These are phyloP conservation scores for Dendryphion nanum DNA, from an alignment of 2,329 filamentous ascomycete genomes.

Conservation along the genomic window DNA sequence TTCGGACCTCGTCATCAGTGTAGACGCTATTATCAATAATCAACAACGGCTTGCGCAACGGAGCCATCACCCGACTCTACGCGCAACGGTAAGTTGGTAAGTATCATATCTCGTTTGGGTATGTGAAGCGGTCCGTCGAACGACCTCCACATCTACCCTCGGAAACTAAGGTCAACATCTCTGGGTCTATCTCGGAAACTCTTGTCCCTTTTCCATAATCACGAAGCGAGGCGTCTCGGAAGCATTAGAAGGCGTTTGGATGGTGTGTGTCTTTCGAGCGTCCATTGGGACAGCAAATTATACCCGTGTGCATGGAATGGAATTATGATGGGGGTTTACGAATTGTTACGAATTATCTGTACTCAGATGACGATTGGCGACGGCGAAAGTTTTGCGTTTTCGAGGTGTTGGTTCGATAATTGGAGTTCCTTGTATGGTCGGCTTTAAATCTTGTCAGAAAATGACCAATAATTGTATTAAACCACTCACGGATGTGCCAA, in stretches of 20 bases:
- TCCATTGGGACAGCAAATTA: slow-evolving; percentile 17
- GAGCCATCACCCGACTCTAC: slow-evolving; percentile 38
- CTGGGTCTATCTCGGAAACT: slow-evolving; percentile 4
- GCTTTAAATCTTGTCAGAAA: no score
- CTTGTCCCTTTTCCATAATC: slow-evolving; percentile 5
- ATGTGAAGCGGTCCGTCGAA: slow-evolving; percentile 35
- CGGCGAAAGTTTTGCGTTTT: no score
- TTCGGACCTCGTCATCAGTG: slow-evolving; percentile 6
- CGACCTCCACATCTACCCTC: slow-evolving; percentile 33
- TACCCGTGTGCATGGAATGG: no score
- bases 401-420: no score
- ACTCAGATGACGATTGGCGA: no score
- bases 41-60: slow-evolving; percentile 38
- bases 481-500: no score
- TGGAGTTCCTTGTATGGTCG: no score
- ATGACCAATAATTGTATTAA: no score
- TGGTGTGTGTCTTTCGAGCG: slow-evolving; percentile 24
- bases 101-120: slow-evolving; percentile 42
- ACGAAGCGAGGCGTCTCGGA: slow-evolving; percentile 31
- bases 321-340: slow-evolving; percentile 18
- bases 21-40: slow-evolving; percentile 8
- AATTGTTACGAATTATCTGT: slow-evolving; percentile 8
- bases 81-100: slow-evolving; percentile 44
- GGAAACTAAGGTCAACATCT: slow-evolving; percentile 19
- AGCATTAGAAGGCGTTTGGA: slow-evolving; percentile 23